phyloP scores from a whole-genome alignment of 176 grass and related monocot species.

The Ensete ventricosum region DNA sequence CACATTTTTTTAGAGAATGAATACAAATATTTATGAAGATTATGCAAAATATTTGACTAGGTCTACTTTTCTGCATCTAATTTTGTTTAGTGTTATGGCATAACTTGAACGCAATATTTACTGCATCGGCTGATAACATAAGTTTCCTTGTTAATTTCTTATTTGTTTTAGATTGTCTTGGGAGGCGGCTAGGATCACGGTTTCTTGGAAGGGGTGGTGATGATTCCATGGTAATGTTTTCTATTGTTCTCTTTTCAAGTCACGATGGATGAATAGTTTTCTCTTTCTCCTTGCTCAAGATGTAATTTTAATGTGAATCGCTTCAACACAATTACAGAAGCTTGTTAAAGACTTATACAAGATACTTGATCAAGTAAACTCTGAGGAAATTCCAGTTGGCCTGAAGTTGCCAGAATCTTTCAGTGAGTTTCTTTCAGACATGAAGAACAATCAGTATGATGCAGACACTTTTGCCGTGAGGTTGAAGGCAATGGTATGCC shows the following conservation, averaged over 20 bases:
- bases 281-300: no score
- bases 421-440: conserved; percentile 80
- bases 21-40: no score
- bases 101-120: no score
- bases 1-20: no score
- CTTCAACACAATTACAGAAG: conserved; percentile 33
- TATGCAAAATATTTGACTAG: no score
- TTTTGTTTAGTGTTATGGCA: no score
- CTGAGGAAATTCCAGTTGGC: conserved; percentile 50
- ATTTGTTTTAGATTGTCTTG: conserved; percentile 68
- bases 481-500: conserved; percentile 65
- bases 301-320: no score
- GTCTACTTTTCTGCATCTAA: no score
- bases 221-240: conserved; percentile 55
- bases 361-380: conserved; percentile 66
- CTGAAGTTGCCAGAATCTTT: conserved; percentile 73
- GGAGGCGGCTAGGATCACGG: conserved; percentile 67
- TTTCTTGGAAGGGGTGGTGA: conserved; percentile 74
- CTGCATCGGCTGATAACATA: not conserved
- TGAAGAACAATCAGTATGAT: conserved; percentile 82
- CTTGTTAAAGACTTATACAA: conserved; percentile 78
- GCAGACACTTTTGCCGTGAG: conserved; percentile 67
- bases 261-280: no score
- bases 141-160: not conserved
- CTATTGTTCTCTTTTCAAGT: not conserved